phyloP scores from a whole-genome alignment of 495 filamentous ascomycete species.

The Rhypophila decipiens region DNA sequence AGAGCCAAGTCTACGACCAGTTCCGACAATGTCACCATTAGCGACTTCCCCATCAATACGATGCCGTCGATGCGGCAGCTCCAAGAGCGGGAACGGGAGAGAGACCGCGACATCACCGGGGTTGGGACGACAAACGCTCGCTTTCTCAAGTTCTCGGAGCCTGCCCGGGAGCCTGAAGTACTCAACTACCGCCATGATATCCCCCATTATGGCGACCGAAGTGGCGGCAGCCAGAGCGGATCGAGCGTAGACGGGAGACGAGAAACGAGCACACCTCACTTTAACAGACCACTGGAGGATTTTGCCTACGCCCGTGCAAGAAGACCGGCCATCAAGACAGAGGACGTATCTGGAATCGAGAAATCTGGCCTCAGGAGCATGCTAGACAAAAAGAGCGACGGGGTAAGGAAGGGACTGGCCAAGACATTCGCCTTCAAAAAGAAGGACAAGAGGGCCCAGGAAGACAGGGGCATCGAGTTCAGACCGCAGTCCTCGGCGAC shows the following conservation, averaged over 20 bases:
- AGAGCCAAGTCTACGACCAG: conserved; percentile 27
- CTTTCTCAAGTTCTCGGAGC: conserved; percentile 37
- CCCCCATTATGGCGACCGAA: conserved; percentile 21
- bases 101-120: conserved; percentile 23
- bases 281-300: conserved; percentile 30
- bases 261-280: conserved; percentile 13
- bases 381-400: conserved; percentile 49
- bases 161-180: conserved; percentile 23
- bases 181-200: conserved; percentile 21
- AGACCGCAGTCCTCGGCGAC: conserved; percentile 32
- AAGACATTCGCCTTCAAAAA: conserved; percentile 40
- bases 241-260: conserved; percentile 29
- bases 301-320: conserved; percentile 37
- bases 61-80: conserved; percentile 19
- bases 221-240: conserved; percentile 34
- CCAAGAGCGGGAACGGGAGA: conserved; percentile 7
- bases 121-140: conserved; percentile 35
- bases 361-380: conserved; percentile 42
- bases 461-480: conserved; percentile 13
- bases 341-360: conserved; percentile 45
- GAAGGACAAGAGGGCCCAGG: conserved; percentile 35
- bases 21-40: conserved; percentile 36
- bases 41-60: conserved; percentile 20
- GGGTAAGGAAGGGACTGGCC: conserved; percentile 42
- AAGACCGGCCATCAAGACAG: conserved; percentile 38